Base-by-base conservation (phyloP, 495 filamentous ascomycete species). In the Delitschia confertaspora region DNA sequence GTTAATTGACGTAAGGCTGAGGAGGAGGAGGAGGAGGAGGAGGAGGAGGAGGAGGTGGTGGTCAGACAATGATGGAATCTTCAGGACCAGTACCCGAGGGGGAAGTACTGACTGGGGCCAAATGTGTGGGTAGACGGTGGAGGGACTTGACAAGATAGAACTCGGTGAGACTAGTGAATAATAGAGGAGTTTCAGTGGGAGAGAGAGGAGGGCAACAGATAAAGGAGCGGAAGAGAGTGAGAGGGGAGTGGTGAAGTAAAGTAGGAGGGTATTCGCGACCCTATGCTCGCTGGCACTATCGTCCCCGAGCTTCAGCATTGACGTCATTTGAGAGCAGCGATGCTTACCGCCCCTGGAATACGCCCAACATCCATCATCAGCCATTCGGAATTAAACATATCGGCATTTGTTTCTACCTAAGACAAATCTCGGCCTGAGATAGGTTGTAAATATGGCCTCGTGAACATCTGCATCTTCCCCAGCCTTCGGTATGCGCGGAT, bases 1-100 rank as follows among this genome's bases (percentile, higher is more conserved):
- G 17, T 44, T 43, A 39, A 42, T 49, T 23, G 53, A 41, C 24
- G 37, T 32, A 51, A 30, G 34, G 36, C 25, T 21, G 38, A 21
- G 25, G 34, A 20, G 25, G 14, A 25, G 35, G 30, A 32, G 18
- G 7, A 31, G 33, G 33, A 32, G 25, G 32, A 34, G 42, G 14
- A 41, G 51, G 41, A 24, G 39, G 45, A 41, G 20, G 33, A 6
- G 19, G 8, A 37, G 29, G 19, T 31, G 26, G 45, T 42, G 4
- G 29, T 32, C 33, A n/a, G 33, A 11, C 11, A 19, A 4, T 21
- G 29, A 42, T 18, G 16, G 17, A 11, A 19, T 42, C 13, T 18
- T 23, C 8, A 5, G 3, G 32, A 21, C 34, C 21, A 22, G 27
- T 34, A 19, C 27, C 26, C 8, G 27, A 18, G 13, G 17, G 22